A percentile compares a stretch with the other conserved stretches of the same genome.
phyloP scores from a whole-genome alignment of 2,329 filamentous ascomycete species.

The Trichoderma pleuroti region DNA sequence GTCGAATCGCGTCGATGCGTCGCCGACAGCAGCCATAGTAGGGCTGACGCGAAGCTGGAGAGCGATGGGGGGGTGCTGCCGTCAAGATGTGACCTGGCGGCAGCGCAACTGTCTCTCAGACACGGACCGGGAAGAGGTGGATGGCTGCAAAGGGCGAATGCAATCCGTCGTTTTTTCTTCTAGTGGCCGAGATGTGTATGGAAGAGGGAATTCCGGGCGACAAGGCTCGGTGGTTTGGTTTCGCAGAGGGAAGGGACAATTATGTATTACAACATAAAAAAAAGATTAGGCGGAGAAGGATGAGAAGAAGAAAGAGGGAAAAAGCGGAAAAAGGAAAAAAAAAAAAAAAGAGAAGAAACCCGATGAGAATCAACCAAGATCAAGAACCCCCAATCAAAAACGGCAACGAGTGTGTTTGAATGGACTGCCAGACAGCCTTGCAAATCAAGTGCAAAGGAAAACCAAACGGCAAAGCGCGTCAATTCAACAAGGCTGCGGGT shows the following conservation, averaged over 20 bases:
- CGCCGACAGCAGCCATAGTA: constrained; percentile 30
- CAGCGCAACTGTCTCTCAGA: not conserved
- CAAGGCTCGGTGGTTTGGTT: not conserved
- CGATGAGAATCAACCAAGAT: not conserved
- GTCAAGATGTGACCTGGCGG: constrained; percentile 2
- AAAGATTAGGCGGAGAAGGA: no score
- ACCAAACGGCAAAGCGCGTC: constrained; percentile 5
- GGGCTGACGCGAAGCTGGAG: constrained; percentile 5
- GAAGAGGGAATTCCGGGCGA: not conserved
- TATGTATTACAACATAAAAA: constrained; percentile 7
- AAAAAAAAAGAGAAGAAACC: not conserved
- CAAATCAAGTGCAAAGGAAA: not conserved
- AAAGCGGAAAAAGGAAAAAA: not conserved
- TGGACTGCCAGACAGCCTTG: not conserved
- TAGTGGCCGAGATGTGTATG: not conserved
- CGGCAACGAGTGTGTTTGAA: not conserved
- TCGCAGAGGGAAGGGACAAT: not conserved
- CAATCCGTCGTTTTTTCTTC: not conserved
- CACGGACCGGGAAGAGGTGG: not conserved
- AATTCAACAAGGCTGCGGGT: constrained; percentile 15
- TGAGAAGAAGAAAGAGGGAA: not conserved
- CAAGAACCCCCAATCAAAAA: not conserved
- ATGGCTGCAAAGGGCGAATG: not conserved
- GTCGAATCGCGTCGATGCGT: constrained; percentile 41
- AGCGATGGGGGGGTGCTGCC: not conserved